These are phyloP conservation scores for Cryptosporidium ryanae DNA, from an alignment of 169 alveolate genomes.

Conservation along the genomic window DNA sequence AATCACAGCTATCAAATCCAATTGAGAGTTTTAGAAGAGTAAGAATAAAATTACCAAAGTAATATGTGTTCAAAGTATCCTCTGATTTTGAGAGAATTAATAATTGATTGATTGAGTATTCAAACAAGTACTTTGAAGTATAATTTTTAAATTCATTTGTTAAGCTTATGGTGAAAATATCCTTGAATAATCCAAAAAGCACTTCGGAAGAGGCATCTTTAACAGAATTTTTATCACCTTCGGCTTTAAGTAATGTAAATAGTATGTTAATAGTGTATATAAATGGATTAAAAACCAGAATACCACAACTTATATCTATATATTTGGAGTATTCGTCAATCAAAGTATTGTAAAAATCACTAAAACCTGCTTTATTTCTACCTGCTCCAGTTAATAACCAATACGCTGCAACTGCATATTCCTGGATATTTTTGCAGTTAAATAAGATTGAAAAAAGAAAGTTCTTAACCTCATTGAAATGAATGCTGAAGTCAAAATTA, in stretches of 20 bases:
- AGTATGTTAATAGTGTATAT: conserved; percentile 33
- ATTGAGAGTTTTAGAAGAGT: conserved; percentile 1
- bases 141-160: neutral
- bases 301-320: neutral
- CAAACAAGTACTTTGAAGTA: conserved; percentile 21
- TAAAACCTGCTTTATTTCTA: neutral
- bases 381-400: conserved; percentile 4
- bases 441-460: conserved; percentile 1
- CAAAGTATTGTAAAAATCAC: neutral
- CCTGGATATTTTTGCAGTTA: conserved; percentile 12
- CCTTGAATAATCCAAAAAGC: neutral
- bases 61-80: neutral
- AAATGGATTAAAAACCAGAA: conserved; percentile 11
- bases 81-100: conserved; percentile 1
- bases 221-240: neutral
- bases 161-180: neutral
- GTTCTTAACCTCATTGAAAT: neutral
- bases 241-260: neutral
- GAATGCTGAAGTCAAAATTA: neutral
- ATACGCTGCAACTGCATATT: conserved; percentile 24
- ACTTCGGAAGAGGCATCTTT: neutral
- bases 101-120: conserved; percentile 27
- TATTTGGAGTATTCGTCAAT: conserved; percentile 1
- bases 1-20: neutral
- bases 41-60: neutral